Evolutionary conservation across 1,139 yeast species (phyloP), one percentile per base, ranked within the genome.

Genomic region (Pichia sp.): DNA sequence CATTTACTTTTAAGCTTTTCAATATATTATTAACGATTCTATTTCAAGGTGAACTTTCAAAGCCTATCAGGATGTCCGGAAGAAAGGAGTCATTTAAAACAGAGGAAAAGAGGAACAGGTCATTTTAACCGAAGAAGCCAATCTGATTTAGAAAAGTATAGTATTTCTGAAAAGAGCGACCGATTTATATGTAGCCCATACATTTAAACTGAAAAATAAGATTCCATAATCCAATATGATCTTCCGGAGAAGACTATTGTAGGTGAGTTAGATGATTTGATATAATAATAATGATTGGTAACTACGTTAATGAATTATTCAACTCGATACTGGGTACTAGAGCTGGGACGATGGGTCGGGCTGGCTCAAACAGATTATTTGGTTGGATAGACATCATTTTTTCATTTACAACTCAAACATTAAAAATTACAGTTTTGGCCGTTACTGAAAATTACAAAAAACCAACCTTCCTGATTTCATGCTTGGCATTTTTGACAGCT

Each of bases 391-490:
- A 7, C 7, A n/a, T 36, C 13, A 15, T n/a, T 6, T n/a, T 10
- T 6, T 36, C 41, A 11, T 36, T 10, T 7, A 36, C 41, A 6
- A n/a, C n/a, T n/a, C 8, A 36, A 15, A 11, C 41, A 32, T 10
- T 32, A 32, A 32, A 32, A 13, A 32, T 10, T 10, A 32, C 10
- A 10, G 36, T 32, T 32, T 10, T 15, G 15, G 11, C 11, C 15
- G 15, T 19, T 7, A 23, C 23, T 8, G n/a, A 19, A 8, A 47
- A 47, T 40, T 47, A 47, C 16, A 34, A 10, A 11, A 42, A 38
- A 42, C 51, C 54, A n/a, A 2, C 19, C 2, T 47, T 51, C 26
- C 34, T 50, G 2, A 3, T 45, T n/a, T 15, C 53, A 36, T 38
- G 19, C 13, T 15, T 38, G 8, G 38, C 26, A 8, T 13, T 50